Conservation (phyloP, 192 early-diverging fungal genomes). For the Coemansia sp. region DNA sequence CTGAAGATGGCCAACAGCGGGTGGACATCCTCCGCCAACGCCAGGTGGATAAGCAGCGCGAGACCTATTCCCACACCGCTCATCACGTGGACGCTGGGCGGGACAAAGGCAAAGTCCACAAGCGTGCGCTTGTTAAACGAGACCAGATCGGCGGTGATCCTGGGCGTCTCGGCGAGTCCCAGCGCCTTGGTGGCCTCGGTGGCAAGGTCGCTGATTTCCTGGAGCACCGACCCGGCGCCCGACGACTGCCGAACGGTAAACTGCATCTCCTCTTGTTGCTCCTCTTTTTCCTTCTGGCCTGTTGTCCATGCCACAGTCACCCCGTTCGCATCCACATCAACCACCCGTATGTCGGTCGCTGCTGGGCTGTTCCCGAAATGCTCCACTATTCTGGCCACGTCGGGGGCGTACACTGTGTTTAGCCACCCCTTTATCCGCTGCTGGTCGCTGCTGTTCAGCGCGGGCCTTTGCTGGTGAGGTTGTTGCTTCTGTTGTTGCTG, state of each 20-base stretch:
- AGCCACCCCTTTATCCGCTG: constrained; percentile 23
- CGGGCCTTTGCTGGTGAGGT: constrained; percentile 4
- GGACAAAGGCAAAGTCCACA: constrained; percentile 29
- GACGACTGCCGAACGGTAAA: constrained; percentile 36
- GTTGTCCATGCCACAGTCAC: constrained; percentile 35
- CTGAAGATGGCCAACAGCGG: constrained; percentile 21
- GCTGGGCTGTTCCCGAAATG: constrained; percentile 31
- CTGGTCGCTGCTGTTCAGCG: constrained; percentile 10
- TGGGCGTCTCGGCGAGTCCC: constrained; percentile 9
- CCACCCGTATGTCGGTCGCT: constrained; percentile 11
- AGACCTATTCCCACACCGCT: constrained; percentile 9
- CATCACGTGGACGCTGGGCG: constrained; percentile 17
- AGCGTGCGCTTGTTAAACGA: constrained; percentile 17
- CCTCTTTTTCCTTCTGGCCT: background rate
- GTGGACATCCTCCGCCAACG: constrained; percentile 11
- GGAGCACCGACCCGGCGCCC: constrained; percentile 19
- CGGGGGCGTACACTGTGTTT: constrained; percentile 22
- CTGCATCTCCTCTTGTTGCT: constrained; percentile 36
- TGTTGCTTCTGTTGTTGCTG: constrained; percentile 8
- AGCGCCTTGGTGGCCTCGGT: constrained; percentile 26
- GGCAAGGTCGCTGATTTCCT: constrained; percentile 38
- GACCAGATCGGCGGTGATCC: constrained; percentile 20
- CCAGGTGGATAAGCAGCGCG: constrained; percentile 13
- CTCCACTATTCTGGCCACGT: constrained; percentile 25
- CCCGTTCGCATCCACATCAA: constrained; percentile 31